Evolutionary conservation across 345 rosid species (phyloP), one percentile per base, ranked within the genome.

Genomic region (Eutrema japonicum): DNA sequence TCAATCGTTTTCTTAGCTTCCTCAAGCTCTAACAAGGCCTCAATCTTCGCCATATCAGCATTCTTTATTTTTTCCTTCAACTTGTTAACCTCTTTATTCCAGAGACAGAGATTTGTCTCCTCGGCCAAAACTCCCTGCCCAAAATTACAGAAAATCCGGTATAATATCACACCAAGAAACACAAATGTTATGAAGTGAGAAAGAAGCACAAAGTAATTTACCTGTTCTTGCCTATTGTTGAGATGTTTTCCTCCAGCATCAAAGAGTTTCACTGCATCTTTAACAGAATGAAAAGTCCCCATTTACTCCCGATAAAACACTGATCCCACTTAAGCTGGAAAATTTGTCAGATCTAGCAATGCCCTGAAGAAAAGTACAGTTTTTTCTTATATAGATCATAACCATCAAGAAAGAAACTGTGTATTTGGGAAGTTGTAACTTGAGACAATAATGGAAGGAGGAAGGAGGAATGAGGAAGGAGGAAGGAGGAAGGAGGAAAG

Each of bases 281-380:
- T 89, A 64, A 94, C 98, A 38, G 96, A 91, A 65, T 89, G 90
- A 83, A 94, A 89, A 18, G 85, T 86, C 55, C 80, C 92, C 97
- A 93, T 55, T 8, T n/a, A 55, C 41, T 33, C 40, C 40, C 56
- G n/a, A 4, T 49, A 9, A 48, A 11, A 46, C 71, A 65, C 72
- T 66, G 54, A 74, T 48, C 68, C 43, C 72, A 30, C 41, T 38
- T 59, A 8, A 45, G 11, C 66, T 12, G 57, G 5, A 57, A 12
- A 35, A 2, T 46, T 47, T 49, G 54, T 71, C 66, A 51, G 40
- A 59, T 4, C 6, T 16, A 47, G 59, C 40, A 38, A 65, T 13
- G 66, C 11, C 72, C 54, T 66, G 45, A 74, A 66, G 10, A 66
- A 73, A 65, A 66, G 51, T 66, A 66, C 36, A 30, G 5, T 8